Conservation (phyloP, 345 rosid species). For the Arabis alpina region DNA sequence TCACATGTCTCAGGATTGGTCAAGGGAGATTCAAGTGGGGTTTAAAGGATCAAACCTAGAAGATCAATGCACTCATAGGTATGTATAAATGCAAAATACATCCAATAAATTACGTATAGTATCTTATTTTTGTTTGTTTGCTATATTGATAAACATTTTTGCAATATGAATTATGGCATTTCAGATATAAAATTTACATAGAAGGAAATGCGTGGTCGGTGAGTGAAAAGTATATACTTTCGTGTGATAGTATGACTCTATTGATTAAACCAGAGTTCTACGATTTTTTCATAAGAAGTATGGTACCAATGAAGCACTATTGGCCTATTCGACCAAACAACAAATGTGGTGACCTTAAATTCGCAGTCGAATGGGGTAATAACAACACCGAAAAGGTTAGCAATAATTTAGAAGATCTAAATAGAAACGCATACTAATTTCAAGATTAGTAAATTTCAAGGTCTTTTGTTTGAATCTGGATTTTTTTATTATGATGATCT, state of each 20-base stretch:
- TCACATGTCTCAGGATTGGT: slow-evolving; percentile 49
- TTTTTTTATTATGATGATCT: background rate
- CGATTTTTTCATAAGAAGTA: slow-evolving; percentile 54
- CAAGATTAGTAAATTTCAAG: background rate
- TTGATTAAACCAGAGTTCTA: slow-evolving; percentile 48
- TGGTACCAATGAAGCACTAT: slow-evolving; percentile 54
- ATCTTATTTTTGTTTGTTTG: background rate
- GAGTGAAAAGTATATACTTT: slow-evolving; percentile 55
- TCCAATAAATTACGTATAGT: background rate
- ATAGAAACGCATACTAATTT: background rate
- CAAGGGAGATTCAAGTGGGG: slow-evolving; percentile 43
- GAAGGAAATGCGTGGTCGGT: slow-evolving; percentile 65
- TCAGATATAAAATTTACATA: slow-evolving; percentile 59
- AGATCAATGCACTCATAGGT: slow-evolving; percentile 69
- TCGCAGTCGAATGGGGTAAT: slow-evolving; percentile 45
- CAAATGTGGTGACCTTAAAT: slow-evolving; percentile 39
- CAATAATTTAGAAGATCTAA: background rate
- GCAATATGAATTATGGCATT: background rate
- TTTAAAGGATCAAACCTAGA: slow-evolving; percentile 50
- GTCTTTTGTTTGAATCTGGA: background rate
- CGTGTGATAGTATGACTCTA: slow-evolving; percentile 56
- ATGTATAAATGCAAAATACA: slow-evolving; percentile 13
- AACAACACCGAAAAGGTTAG: slow-evolving; percentile 33
- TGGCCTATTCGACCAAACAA: slow-evolving; percentile 54
- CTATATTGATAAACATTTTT: background rate